Percentiles rank a stretch among this genome's conserved stretches.
These are phyloP conservation scores for Hyphodiscus sp. DNA, from an alignment of 2,329 filamentous ascomycete genomes.

Conservation along the genomic window DNA sequence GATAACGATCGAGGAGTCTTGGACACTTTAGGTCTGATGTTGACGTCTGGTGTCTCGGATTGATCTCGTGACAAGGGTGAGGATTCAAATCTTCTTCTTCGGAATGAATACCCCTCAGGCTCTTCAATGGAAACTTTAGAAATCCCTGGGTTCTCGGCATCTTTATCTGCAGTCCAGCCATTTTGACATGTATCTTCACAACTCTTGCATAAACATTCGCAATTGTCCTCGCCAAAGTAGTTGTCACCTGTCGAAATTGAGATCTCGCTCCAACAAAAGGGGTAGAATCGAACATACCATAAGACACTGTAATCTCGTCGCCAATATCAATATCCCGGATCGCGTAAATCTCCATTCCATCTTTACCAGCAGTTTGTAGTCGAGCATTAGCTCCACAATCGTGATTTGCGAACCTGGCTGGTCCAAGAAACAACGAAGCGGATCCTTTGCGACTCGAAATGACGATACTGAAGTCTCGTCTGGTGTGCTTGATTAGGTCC, in stretches of 20 bases:
- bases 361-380: slow-evolving; percentile 73
- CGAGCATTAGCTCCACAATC: slow-evolving; percentile 91
- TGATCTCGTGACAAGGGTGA: slow-evolving; percentile 48
- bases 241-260: slow-evolving; percentile 52
- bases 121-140: slow-evolving; percentile 28
- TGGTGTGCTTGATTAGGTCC: slow-evolving; percentile 66
- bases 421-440: slow-evolving; percentile 87
- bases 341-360: slow-evolving; percentile 88
- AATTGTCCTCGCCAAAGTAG: slow-evolving; percentile 93
- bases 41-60: slow-evolving; percentile 49
- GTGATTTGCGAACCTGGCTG: slow-evolving; percentile 94
- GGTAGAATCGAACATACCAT: slow-evolving; percentile 38
- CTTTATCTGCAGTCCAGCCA: slow-evolving; percentile 64
- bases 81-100: slow-evolving; percentile 41
- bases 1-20: slow-evolving; percentile 24
- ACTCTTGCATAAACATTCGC: slow-evolving; percentile 85
- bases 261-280: not conserved
- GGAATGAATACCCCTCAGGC: slow-evolving; percentile 43
- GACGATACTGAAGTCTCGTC: slow-evolving; percentile 95
- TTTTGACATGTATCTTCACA: slow-evolving; percentile 73
- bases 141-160: slow-evolving; percentile 29
- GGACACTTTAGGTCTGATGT: slow-evolving; percentile 24
- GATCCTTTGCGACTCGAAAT: slow-evolving; percentile 88
- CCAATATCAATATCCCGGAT: slow-evolving; percentile 74
- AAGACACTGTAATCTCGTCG: slow-evolving; percentile 94